Evolutionary conservation across 2,329 filamentous ascomycete genomes (phyloP).

Genomic region (Claviceps purpurea): DNA sequence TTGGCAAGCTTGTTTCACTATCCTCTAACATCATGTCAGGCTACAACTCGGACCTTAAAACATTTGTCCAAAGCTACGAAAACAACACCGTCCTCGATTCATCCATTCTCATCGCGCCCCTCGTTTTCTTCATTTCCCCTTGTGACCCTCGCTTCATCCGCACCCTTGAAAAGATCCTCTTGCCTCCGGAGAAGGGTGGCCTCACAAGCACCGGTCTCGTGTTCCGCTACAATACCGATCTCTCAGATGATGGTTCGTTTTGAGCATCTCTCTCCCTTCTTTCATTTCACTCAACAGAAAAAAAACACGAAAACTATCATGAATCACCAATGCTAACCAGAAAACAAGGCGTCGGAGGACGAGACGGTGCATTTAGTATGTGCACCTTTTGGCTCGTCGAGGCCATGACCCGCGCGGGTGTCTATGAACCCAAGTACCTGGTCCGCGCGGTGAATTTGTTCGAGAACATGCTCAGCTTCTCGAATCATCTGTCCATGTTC

Average conservation of each 20-base stretch:
- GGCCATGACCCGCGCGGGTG: slow-evolving; percentile 55
- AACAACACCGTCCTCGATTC: slow-evolving; percentile 57
- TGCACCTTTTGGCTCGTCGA: slow-evolving; percentile 77
- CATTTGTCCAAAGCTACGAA: slow-evolving; percentile 68
- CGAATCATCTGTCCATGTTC: slow-evolving; percentile 67
- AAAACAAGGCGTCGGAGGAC: slow-evolving; percentile 51
- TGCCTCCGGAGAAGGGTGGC: slow-evolving; percentile 60
- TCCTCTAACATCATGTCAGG: not conserved
- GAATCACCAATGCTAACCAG: not conserved
- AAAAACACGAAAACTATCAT: not conserved
- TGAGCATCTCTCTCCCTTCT: not conserved
- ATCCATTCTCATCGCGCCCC: slow-evolving; percentile 60
- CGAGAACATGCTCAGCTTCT: slow-evolving; percentile 65
- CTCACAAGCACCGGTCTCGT: slow-evolving; percentile 63
- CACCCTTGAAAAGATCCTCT: slow-evolving; percentile 59
- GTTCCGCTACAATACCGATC: slow-evolving; percentile 58
- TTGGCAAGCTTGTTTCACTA: not conserved
- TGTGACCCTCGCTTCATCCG: slow-evolving; percentile 63
- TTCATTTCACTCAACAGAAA: not conserved
- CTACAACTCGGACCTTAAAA: slow-evolving; percentile 55
- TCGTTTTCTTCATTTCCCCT: slow-evolving; percentile 68
- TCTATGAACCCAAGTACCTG: slow-evolving; percentile 52
- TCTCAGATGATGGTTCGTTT: slow-evolving; percentile 50
- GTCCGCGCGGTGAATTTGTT: slow-evolving; percentile 53
- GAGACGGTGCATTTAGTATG: slow-evolving; percentile 68